phyloP scores from a whole-genome alignment of 768 basidiomycete species.

The Hericium rajendrae region DNA sequence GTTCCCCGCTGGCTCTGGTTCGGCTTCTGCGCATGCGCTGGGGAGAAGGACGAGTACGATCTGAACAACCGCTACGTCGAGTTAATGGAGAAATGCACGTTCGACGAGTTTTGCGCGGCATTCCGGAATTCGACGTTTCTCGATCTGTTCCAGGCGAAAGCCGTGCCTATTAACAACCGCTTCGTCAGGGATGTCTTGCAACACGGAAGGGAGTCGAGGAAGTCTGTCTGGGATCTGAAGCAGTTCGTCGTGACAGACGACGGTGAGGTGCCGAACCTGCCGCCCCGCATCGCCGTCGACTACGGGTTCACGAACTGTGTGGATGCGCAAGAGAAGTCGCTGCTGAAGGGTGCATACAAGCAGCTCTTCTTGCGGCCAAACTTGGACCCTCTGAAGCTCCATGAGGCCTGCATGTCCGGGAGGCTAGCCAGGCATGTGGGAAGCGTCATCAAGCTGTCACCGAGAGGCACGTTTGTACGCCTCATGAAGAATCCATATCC shows the following conservation, averaged over 20 bases:
- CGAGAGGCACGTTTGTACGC: not conserved
- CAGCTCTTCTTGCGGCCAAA: constrained; percentile 19
- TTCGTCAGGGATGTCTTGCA: constrained; percentile 20
- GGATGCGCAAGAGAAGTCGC: constrained; percentile 16
- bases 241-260: constrained; percentile 16
- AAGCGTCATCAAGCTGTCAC: constrained; percentile 16
- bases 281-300: constrained; percentile 14
- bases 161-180: not conserved
- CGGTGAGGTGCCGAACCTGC: constrained; percentile 1
- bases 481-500: too few relatives aligned
- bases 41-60: too few relatives aligned
- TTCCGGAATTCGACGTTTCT: too few relatives aligned
- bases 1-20: too few relatives aligned
- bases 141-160: not conserved
- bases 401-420: constrained; percentile 26
- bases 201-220: constrained; percentile 5
- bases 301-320: constrained; percentile 30
- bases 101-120: too few relatives aligned
- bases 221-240: constrained; percentile 32
- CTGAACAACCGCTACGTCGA: too few relatives aligned
- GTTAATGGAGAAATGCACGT: too few relatives aligned
- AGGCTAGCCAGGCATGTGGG: constrained; percentile 21
- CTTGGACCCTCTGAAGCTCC: constrained; percentile 25
- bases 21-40: too few relatives aligned
- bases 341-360: constrained; percentile 25